phyloP scores from a whole-genome alignment of 2,329 filamentous ascomycete genomes.

The Cryphonectria parasitica region DNA sequence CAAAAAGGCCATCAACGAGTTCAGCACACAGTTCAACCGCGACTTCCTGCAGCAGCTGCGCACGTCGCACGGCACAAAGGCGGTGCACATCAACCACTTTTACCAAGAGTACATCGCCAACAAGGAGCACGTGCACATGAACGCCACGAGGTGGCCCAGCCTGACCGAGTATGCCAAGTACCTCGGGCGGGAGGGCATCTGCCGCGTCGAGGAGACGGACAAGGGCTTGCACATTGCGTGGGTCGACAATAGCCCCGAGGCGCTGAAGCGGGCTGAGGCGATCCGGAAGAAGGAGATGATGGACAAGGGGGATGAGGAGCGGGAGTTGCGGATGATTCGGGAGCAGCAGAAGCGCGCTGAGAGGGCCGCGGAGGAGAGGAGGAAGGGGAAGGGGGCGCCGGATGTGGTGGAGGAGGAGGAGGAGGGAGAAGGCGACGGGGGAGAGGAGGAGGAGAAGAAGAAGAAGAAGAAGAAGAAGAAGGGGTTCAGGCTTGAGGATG shows the following conservation, averaged over 20 bases:
- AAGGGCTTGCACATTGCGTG: conserved; percentile 87
- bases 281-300: conserved; percentile 81
- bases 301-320: conserved; percentile 88
- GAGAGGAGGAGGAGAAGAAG: conserved; percentile 41
- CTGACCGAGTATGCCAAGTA: conserved; percentile 90
- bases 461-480: conserved; percentile 49
- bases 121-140: conserved; percentile 91
- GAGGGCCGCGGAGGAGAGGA: conserved; percentile 56
- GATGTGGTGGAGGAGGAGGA: conserved; percentile 48
- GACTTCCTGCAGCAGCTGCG: conserved; percentile 79
- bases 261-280: conserved; percentile 78
- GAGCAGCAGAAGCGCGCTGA: conserved; percentile 82
- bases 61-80: conserved; percentile 89
- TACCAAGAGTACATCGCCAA: conserved; percentile 93
- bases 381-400: conserved; percentile 42
- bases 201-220: conserved; percentile 83
- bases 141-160: conserved; percentile 85
- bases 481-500: conserved; percentile 64
- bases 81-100: conserved; percentile 86
- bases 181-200: conserved; percentile 84
- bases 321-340: conserved; percentile 80
- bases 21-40: conserved; percentile 75
- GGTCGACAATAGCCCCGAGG: conserved; percentile 90
- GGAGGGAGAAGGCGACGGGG: conserved; percentile 47
- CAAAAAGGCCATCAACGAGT: conserved; percentile 81